Percentiles rank a stretch among this genome's conserved stretches.
Evolutionary conservation across 192 early-diverging fungal genomes (phyloP).

Genomic region (Backusella parvicylindrica): DNA sequence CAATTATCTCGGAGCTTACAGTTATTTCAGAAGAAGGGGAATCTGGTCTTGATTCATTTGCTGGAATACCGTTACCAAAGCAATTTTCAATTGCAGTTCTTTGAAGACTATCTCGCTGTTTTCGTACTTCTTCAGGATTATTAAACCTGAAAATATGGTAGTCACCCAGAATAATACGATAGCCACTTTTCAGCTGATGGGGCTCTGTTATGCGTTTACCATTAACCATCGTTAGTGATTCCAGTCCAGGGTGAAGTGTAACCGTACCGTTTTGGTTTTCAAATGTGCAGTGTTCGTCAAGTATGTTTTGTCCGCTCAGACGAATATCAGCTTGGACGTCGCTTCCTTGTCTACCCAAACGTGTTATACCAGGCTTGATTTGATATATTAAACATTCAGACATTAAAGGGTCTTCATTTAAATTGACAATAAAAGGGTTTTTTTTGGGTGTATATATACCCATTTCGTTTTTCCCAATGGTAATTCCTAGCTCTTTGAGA

Average conservation of each 20-base stretch:
- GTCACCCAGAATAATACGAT: conserved; percentile 73
- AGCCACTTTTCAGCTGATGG: conserved; percentile 60
- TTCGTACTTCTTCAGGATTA: conserved; percentile 74
- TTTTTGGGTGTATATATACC: conserved; percentile 64
- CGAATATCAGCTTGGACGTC: conserved; percentile 41
- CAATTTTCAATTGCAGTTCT: conserved; percentile 16
- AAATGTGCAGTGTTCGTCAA: conserved; percentile 58
- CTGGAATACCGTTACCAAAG: not conserved
- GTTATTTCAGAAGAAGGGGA: conserved; percentile 31
- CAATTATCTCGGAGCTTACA: conserved; percentile 50
- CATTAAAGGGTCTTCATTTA: conserved; percentile 74
- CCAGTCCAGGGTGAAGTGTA: conserved; percentile 53
- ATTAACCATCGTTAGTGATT: conserved; percentile 70
- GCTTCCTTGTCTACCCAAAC: conserved; percentile 45
- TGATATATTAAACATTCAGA: conserved; percentile 77
- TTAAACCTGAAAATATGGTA: conserved; percentile 82
- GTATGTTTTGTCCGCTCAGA: conserved; percentile 43
- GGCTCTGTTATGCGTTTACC: conserved; percentile 58
- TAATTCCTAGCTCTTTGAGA: conserved; percentile 65
- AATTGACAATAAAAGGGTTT: conserved; percentile 70
- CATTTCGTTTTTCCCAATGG: conserved; percentile 50
- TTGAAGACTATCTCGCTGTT: conserved; percentile 47
- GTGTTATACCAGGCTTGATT: conserved; percentile 58
- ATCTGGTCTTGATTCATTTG: conserved; percentile 29
- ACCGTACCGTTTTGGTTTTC: conserved; percentile 58